Evolutionary conservation across 1,284 basidiomycete genomes (phyloP), one percentile per base, ranked within the genome.

Genomic region (Peniophora sp.): DNA sequence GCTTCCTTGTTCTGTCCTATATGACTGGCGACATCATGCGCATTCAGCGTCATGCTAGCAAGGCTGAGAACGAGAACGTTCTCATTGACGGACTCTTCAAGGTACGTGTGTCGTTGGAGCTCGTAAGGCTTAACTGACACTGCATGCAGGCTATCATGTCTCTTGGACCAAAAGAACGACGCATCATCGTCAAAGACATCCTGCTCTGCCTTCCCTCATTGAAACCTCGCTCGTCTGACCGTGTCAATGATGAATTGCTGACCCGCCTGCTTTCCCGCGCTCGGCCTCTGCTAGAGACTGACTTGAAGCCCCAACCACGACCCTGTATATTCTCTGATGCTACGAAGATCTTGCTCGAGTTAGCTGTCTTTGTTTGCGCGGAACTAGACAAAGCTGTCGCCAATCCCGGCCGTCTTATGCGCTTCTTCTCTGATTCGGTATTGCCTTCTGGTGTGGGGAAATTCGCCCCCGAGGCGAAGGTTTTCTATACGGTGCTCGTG

Each of bases 1-100:
- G 82, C 51, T 68, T 68, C 0, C 69, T 85, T 24, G 83, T 86
- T 20, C 58, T 85, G 39, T 69, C 70, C 8, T 86, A 85, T 63
- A 64, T 86, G 49, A 69, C 70, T 17, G 72, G 67, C 47, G 76
- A 80, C 52, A 78, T 79, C 20, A 77, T 72, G 55, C 65, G 65
- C 19, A 61, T 74, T 5, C 68, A 72, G 55, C 69, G 71, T 39
- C 67, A 78, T 57, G 72, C 73, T 3, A 63, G 65, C 43, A 60
- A 63, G 39, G 65, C 69, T n/a, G 65, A 69, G 24, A 72, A 73
- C 1, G 82, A 84, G 58, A 65, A 69, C 1, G 61, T 73, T 11
- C 64, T 85, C 0, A 66, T 79, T 25, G 60, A 69, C 1, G 73
- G 73, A 35, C 62, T 86, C 25, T 59, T 77, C 49, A 66, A 66